Evolutionary conservation across 2,329 filamentous ascomycete genomes (phyloP), one percentile per base, ranked within the genome.

Genomic region (Ophiosphaerella korrae): DNA sequence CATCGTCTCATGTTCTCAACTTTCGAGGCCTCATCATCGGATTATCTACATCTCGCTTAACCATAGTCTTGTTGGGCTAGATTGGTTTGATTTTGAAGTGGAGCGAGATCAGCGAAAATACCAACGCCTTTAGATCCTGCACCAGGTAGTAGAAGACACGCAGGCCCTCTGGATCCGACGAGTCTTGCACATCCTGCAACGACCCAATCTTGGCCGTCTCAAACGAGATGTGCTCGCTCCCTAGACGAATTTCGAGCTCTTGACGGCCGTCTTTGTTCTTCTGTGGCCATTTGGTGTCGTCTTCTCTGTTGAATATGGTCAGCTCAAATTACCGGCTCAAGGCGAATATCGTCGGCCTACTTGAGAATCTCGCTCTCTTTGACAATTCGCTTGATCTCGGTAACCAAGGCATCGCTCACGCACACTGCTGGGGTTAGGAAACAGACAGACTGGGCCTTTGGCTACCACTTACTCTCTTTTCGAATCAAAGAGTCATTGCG

Each of bases 161-260:
- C 11, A 99, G 84, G 26, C 94, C 94, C 76, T 99, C 94, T 1
- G 94, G 94, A 70, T 99, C 94, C 44, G 90, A 88, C 2, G 92
- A 97, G 71, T 97, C 94, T 43, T 92, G 95, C 52, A 99, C 94
- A 71, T 99, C 94, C 62, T 96, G 92, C 43, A 99, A 80, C 7
- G 94, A 97, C 54, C 94, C 94, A 62, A 99, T 97, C 78, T 99
- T 99, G 32, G 94, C 94, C 26, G 94, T 99, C 92, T 99, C 94
- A 62, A 99, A 99, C 1, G 92, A 95, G 63, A 99, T 97, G 74
- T 97, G 93, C 58, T 99, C 94, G 67, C 89, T 94, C 36, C 93
- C 94, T 48, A 99, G 74, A 42, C 92, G 84, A 52, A 99, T 97
- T 75, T 99, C 94, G 41, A 99, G 82, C 77, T 99, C 94, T 74